Evolutionary conservation across 1,284 basidiomycete species (phyloP), one percentile per base, ranked within the genome.

Genomic region (Papiliotrema fonsecae): DNA sequence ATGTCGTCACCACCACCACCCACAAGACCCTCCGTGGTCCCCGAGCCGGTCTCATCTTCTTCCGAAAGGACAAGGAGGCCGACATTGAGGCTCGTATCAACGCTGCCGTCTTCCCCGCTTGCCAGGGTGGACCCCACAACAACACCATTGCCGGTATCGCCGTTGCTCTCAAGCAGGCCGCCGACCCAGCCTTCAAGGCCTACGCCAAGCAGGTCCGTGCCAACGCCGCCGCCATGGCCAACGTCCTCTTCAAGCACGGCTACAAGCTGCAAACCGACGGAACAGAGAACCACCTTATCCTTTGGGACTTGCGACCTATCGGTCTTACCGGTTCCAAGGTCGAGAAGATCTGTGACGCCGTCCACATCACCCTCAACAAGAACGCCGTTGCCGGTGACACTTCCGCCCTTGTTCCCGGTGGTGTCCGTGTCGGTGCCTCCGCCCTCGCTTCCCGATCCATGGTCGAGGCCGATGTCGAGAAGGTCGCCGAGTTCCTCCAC

Each of bases 41-140:
- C 56, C 88, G 96, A 66, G 96, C 94, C 50, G 96, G 96, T 75
- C 78, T 99, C 62, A 90, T 99, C 79, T 99, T 99, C 83, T 99
- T 96, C 86, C 83, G 87, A 75, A 97, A 88, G 78, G 92, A 97
- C 75, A 83, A 85, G 62, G 83, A 88, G 66, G 54, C 75, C 57
- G 82, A 97, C 67, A 82, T 98, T 47, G 94, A 98, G 81, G 87
- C 87, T 47, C 87, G 91, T 50, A 85, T 99, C 68, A 98, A 98
- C 75, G 89, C 93, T 41, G 92, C 96, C 56, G 96, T 99, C 62
- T 99, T 99, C 86, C 96, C 96, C 50, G 96, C 96, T 39, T 98
- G 94, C 83, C 96, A 98, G 79, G 96, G 96, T 77, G 96, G 96
- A 45, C 96, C 96, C 43, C 96, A 98, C 81, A 98, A 98, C 81